These are phyloP conservation scores for Centrapalus pauciflorus DNA, from an alignment of 129 eudicot genomes.

Conservation along the genomic window DNA sequence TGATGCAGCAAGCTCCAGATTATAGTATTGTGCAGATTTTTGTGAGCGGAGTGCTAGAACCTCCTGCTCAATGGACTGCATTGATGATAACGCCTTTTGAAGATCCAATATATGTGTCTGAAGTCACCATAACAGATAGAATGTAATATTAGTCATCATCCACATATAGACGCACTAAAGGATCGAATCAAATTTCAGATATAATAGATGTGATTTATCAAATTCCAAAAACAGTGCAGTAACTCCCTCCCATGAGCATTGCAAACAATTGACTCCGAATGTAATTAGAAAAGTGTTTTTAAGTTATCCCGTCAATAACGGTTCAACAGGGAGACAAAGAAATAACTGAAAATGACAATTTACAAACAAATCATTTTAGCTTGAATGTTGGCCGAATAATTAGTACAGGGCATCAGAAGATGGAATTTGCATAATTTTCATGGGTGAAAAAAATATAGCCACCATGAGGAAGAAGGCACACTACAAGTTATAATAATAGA, in stretches of 20 bases:
- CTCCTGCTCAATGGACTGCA: conserved; percentile 83
- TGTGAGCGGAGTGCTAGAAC: conserved; percentile 60
- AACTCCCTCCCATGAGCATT: neutral
- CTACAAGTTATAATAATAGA: conserved; percentile 3
- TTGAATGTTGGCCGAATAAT: neutral
- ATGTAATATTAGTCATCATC: conserved; percentile 1
- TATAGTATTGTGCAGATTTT: conserved; percentile 68
- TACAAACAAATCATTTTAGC: neutral
- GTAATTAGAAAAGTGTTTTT: neutral
- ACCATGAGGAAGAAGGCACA: conserved; percentile 3
- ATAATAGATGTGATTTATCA: neutral
- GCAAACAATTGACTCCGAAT: neutral
- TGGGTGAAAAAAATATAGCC: neutral
- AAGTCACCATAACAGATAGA: conserved; percentile 10
- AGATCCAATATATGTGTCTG: conserved; percentile 88
- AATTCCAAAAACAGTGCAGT: neutral
- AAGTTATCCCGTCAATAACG: no score
- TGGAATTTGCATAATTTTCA: neutral
- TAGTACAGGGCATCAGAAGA: neutral
- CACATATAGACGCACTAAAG: no score
- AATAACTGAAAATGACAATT: no score
- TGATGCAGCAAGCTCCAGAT: conserved; percentile 53
- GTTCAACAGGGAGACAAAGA: neutral
- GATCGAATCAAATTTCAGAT: no score
- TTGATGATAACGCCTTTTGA: conserved; percentile 59